Percentiles rank a stretch among this genome's conserved stretches.
These are phyloP conservation scores for Citrus reticulata DNA, from an alignment of 345 rosid genomes.

Conservation along the genomic window DNA sequence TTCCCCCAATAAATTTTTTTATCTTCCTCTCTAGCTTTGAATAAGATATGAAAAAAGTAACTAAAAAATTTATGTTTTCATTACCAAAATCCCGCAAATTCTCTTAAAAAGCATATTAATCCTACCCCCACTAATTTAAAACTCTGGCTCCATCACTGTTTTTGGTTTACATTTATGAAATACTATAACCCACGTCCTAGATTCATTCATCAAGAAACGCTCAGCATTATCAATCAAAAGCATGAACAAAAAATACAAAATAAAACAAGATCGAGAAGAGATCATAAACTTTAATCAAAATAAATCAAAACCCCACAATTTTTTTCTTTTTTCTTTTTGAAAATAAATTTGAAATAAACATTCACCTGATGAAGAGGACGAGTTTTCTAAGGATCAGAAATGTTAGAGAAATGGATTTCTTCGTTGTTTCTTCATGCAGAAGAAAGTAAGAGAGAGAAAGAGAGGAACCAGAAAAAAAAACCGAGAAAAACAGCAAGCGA, in stretches of 20 bases:
- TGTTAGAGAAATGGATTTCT: neutral
- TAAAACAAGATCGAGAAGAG: too few relatives aligned
- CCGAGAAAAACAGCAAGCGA: neutral
- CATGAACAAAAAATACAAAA: neutral
- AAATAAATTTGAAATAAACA: neutral
- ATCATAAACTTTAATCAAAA: too few relatives aligned
- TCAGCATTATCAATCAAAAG: neutral
- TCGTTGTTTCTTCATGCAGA: neutral
- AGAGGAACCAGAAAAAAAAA: too few relatives aligned
- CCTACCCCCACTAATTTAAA: too few relatives aligned
- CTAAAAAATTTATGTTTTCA: too few relatives aligned
- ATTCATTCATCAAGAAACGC: neutral
- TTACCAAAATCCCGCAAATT: too few relatives aligned
- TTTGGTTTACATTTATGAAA: neutral
- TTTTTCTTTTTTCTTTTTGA: neutral
- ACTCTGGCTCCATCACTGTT: too few relatives aligned
- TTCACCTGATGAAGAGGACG: conserved; percentile 1
- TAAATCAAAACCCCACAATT: neutral
- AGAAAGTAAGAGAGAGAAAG: neutral
- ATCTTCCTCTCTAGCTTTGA: too few relatives aligned
- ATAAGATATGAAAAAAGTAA: too few relatives aligned
- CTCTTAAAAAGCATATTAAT: too few relatives aligned
- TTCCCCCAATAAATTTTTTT: too few relatives aligned
- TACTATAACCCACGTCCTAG: neutral
- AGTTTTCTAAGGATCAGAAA: neutral